These are phyloP conservation scores for Moelleriella libera DNA, from an alignment of 2,329 filamentous ascomycete species.

Conservation along the genomic window DNA sequence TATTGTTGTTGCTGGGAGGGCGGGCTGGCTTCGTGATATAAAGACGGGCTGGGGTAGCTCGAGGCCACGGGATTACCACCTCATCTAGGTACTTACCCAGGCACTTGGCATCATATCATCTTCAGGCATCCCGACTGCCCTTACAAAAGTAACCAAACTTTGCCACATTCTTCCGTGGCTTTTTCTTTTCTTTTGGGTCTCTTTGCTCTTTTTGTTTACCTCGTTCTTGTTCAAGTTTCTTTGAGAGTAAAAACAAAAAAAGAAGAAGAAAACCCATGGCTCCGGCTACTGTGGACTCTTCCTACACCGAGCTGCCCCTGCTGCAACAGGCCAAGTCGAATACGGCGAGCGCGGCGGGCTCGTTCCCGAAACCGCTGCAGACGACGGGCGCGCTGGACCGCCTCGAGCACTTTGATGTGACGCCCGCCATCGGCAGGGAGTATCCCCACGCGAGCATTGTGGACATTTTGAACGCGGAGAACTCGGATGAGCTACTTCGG, in stretches of 20 bases:
- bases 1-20: too few species aligned
- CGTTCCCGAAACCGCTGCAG: conserved; percentile 25
- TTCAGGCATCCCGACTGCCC: too few species aligned
- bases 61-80: too few species aligned
- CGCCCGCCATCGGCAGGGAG: conserved; percentile 48
- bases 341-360: not conserved
- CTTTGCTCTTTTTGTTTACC: not conserved
- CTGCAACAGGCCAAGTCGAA: conserved; percentile 2
- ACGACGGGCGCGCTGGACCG: conserved; percentile 34
- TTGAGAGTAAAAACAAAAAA: not conserved
- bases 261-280: conserved; percentile 3
- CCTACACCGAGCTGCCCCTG: conserved; percentile 1
- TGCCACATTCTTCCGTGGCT: too few species aligned
- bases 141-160: too few species aligned
- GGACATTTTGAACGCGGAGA: conserved; percentile 45
- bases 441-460: conserved; percentile 43
- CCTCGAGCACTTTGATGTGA: conserved; percentile 42
- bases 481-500: conserved; percentile 47
- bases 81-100: too few species aligned
- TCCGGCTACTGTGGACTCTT: conserved; percentile 4
- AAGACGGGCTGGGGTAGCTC: too few species aligned
- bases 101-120: too few species aligned
- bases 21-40: too few species aligned
- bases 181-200: not conserved
- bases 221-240: not conserved